Percentiles rank a stretch among this genome's conserved stretches.
Evolutionary conservation across 805 yeast species (phyloP).

Genomic region (Ogataea paraovalis): DNA sequence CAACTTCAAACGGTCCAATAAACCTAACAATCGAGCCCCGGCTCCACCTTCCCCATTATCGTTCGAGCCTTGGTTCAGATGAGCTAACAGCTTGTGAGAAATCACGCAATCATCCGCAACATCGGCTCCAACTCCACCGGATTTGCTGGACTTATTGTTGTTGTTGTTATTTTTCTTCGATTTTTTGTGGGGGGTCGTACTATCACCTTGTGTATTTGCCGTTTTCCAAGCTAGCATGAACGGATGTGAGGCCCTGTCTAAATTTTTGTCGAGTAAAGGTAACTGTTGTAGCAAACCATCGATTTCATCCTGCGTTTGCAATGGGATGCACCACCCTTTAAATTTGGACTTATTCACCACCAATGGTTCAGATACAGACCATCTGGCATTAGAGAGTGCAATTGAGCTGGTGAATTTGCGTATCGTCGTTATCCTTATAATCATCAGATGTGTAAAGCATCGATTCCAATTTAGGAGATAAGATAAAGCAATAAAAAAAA

Average conservation of each 20-base stretch:
- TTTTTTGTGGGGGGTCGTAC: constrained; percentile 4
- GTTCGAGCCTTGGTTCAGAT: constrained; percentile 51
- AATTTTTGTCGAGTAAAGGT: constrained; percentile 39
- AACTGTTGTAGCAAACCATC: constrained; percentile 39
- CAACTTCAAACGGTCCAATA: constrained; percentile 46
- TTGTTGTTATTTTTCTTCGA: constrained; percentile 7
- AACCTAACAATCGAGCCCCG: constrained; percentile 53
- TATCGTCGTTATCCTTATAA: background rate
- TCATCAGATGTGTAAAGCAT: too few species aligned
- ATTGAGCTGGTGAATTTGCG: background rate
- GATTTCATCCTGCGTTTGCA: constrained; percentile 40
- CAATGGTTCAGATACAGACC: constrained; percentile 40
- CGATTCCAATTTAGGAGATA: too few species aligned
- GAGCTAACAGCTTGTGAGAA: too few species aligned
- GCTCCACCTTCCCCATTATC: constrained; percentile 80
- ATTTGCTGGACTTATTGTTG: background rate
- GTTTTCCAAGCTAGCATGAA: constrained; percentile 73
- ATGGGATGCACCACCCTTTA: constrained; percentile 52
- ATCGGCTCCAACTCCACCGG: too few species aligned
- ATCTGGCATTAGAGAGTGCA: constrained; percentile 12
- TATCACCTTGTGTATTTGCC: constrained; percentile 19
- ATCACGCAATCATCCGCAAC: too few species aligned
- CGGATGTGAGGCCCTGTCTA: constrained; percentile 64
- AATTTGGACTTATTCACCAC: constrained; percentile 60
- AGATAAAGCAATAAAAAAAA: too few species aligned